Base-by-base conservation (phyloP, 2,329 filamentous ascomycete species). In the Pseudogymnoascus sp. region DNA sequence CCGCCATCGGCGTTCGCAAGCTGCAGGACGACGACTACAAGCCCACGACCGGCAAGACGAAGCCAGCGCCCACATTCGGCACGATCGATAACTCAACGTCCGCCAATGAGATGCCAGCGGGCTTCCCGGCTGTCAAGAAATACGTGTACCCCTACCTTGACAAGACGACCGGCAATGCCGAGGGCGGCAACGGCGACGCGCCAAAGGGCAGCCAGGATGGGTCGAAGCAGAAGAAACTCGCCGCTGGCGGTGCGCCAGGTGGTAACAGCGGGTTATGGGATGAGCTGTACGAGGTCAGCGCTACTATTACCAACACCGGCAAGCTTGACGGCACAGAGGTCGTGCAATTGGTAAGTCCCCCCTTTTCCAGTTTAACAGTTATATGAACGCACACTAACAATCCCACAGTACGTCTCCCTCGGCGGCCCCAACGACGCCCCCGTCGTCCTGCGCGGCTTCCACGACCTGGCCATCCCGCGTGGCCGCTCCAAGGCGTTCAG, bases 401-500 rank as follows among this genome's bases (percentile, higher is more conserved):
- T 0, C 82, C 71, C 68, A 82, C 3, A 54, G 44, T 93, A 97
- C 74, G 71, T 97, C 61, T 85, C 82, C 31, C 88, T 95, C 2
- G 93, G 92, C 58, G 92, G 90, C 0, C 81, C 87, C 0, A 81
- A 86, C 37, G 89, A 97, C 70, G 83, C 85, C 2, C 74, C 78
- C 2, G 76, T 81, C 26, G 79, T 85, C 2, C 84, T 97, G 11
- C 86, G 93, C 64, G 87, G 87, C 47, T 97, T 97, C 69, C 89
- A 95, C 63, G 84, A 90, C 54, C 74, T 96, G 63, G 80, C 79
- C 58, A 85, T 97, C 65, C 78, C 82, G 3, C 81, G 90, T 0
- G 90, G 90, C n/a, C 73, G 84, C 73, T 84, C 81, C 59, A 79
- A 77, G 3, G 83, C 79, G 1, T 95, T 94, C 77, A 79, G 74